Evolutionary conservation across 1,284 basidiomycete genomes (phyloP), one percentile per base, ranked within the genome.

Genomic region (Ganoderma resinaceum): DNA sequence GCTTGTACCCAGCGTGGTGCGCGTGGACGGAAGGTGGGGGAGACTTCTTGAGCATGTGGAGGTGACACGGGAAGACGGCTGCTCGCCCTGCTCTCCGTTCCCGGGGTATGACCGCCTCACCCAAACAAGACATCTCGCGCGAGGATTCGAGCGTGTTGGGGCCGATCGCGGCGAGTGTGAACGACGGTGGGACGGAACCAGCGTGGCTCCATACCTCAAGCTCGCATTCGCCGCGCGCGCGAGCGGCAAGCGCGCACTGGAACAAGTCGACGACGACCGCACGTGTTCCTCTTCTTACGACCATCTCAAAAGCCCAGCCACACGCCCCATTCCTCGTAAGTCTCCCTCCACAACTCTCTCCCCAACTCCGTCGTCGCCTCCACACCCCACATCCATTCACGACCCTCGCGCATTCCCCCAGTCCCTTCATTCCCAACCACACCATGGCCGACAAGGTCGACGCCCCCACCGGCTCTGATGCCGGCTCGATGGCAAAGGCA

Each of bases 361-460:
- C 20, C 60, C n/a, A 46, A 9, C 23, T 14, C n/a, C 37, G 11
- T 55, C 65, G 14, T 53, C 38, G 14, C 26, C 61, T 42, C 16
- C 60, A 42, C 61, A 20, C 1, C 16, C 5, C 38, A 2, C 31
- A 26, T 43, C 40, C 23, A 12, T 42, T 35, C 33, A 35, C 66
- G 31, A 46, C 57, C 23, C n/a, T 43, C 29, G n/a, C 58, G n/a
- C 40, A n/a, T n/a, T 53, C 31, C 18, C 6, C 29, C 23, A 43
- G 35, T 49, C 16, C 35, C 62, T 14, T 18, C 62, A n/a, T 14
- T 40, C 20, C 63, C 57, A 23, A 33, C 37, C 35, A 18, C 74
- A 70, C 68, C 75, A 92, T 92, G 91, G 81, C 88, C 72, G 90
- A 91, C 73, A 89, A 88, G 81, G 77, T 84, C 75, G 88, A 91